Evolutionary conservation across 805 yeast species (phyloP), one percentile per base, ranked within the genome.

Genomic region (Priceomyces carsonii): DNA sequence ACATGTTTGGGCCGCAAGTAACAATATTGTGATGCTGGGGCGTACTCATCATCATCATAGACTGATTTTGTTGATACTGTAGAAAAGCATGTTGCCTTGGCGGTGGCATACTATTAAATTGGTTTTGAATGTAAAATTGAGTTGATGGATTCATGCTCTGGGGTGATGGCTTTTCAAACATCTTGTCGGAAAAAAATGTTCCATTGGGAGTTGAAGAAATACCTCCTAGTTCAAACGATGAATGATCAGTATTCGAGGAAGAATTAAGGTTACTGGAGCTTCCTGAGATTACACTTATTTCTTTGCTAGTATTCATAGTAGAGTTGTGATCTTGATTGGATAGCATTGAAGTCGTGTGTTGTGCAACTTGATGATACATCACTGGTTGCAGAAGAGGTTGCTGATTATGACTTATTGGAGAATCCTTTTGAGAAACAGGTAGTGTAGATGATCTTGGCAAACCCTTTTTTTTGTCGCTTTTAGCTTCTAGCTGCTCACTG

Each of bases 21-120:
- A 52, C 33, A 5, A 60, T 43, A 34, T 48, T 51, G 21, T 56
- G 64, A 40, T 63, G 70, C 36, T 63, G 69, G 3, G 73, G 73
- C 5, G 73, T 67, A 33, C 71, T 65, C 69, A 67, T 63, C 57
- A 61, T 52, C 66, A 62, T 63, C 63, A 57, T 53, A 31, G 36
- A 33, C 16, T 35, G 42, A 9, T 40, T 48, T 12, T 43, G 51
- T 13, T 28, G 46, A 40, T 46, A 47, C 25, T 26, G 44, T 28
- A 39, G 46, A 20, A 33, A 43, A 10, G 22, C 45, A 20, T 32
- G 49, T 26, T 38, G 50, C 28, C 24, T 36, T 12, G 68, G 69
- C 4, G 68, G 68, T 2, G 64, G 64, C 65, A 63, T 62, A 32
- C 44, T 43, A 19, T 38, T 36, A 24, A 15, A 31, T n/a, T 42